Evolutionary conservation across 2,329 filamentous ascomycete genomes (phyloP).

Genomic region (Aureobasidium subglaciale): DNA sequence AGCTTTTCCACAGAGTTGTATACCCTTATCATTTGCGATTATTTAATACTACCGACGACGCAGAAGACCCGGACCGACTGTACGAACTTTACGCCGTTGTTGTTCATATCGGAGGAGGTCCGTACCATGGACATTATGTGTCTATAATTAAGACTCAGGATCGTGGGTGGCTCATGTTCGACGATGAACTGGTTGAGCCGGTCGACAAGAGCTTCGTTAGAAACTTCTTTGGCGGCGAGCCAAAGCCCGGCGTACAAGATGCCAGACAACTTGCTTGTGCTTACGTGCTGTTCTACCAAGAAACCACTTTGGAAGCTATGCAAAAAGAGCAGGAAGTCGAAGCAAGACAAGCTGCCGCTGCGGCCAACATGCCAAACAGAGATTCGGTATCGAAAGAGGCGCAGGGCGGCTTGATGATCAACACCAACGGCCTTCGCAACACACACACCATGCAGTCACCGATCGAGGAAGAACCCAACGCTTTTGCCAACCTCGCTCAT

Average conservation of each 20-base stretch:
- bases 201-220: slow-evolving; percentile 94
- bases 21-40: slow-evolving; percentile 95
- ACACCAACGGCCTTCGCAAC: slow-evolving; percentile 25
- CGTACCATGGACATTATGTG: slow-evolving; percentile 96
- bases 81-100: slow-evolving; percentile 98
- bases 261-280: slow-evolving; percentile 73
- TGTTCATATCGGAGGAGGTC: slow-evolving; percentile 92
- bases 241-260: slow-evolving; percentile 32
- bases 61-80: slow-evolving; percentile 82
- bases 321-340: slow-evolving; percentile 78
- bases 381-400: slow-evolving; percentile 22
- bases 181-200: slow-evolving; percentile 97
- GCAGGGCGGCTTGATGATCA: slow-evolving; percentile 25
- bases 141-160: slow-evolving; percentile 97
- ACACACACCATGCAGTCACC: slow-evolving; percentile 29
- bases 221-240: slow-evolving; percentile 92
- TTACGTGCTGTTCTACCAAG: slow-evolving; percentile 96
- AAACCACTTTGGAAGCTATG: slow-evolving; percentile 65
- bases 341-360: slow-evolving; percentile 42
- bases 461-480: slow-evolving; percentile 37
- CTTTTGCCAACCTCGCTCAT: slow-evolving; percentile 56
- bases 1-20: slow-evolving; percentile 92
- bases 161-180: slow-evolving; percentile 90
- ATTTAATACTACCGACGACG: slow-evolving; percentile 95
- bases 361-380: slow-evolving; percentile 34